Evolutionary conservation across 768 basidiomycete genomes (phyloP), one percentile per base, ranked within the genome.

Genomic region (Lactifluus subvellereus): DNA sequence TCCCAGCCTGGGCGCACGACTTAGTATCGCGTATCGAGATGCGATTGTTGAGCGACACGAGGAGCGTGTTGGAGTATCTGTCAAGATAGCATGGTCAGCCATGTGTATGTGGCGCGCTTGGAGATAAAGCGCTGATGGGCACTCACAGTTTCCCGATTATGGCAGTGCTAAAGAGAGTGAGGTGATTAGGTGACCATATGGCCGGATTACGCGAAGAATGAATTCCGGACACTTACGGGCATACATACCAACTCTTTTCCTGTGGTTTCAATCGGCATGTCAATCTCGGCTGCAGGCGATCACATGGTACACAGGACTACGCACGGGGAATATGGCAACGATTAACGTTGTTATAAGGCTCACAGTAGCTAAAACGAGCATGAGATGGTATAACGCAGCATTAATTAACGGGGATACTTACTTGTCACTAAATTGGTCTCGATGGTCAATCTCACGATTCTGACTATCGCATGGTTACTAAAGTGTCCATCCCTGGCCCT

Each of bases 11-110:
- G 22, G 43, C 18, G 10, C 18, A 37, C 5, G 8, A 22, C 16
- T 35, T 22, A 22, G 22, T 3, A 4, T 56, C 54, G 3, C 63
- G 63, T n/a, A 64, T 40, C 18, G 63, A 49, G 22, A 64, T 40
- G 18, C 63, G 63, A 30, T 64, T 64, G 50, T 71, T 71, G 62
- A 72, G 64, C 4, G 68, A 51, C 43, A 71, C 68, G 33, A 72
- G 69, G 20, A 72, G 64, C 0, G 71, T 72, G 61, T 72, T 72
- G 16, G 71, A 66, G 55, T 66, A 68, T 11, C 62, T 63, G 37
- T 49, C 45, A 38, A 13, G n/a, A 13, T 33, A 35, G 3, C n/a
- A 2, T 30, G 38, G 51, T 43, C 38, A 53, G 40, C 9, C 49
- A 45, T 37, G 33, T 16, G 42, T 4, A 7, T 3, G n/a, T 7